Conservation (phyloP, 441 rosid genomes). For the Syzygium syzygioides region DNA sequence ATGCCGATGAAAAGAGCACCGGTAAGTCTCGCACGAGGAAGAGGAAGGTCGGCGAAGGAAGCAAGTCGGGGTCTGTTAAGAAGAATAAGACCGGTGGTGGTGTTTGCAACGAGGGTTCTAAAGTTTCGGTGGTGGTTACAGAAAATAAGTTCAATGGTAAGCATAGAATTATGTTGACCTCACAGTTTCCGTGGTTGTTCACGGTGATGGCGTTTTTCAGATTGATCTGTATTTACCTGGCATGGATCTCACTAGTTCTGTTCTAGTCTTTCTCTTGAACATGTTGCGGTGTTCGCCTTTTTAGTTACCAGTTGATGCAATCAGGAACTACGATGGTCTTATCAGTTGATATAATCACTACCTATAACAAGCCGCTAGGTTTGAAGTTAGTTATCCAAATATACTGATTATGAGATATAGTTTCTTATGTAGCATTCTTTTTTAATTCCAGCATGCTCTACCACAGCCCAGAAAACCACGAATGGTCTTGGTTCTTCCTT, state of each 20-base stretch:
- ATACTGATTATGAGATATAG: not conserved
- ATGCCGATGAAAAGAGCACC: slow-evolving; percentile 15
- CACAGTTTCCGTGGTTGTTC: not conserved
- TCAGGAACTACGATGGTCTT: not conserved
- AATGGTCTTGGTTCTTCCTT: slow-evolving; percentile 30
- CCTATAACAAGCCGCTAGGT: not conserved
- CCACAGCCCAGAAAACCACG: slow-evolving; percentile 43
- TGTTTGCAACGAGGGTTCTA: slow-evolving; percentile 22
- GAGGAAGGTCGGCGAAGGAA: slow-evolving; percentile 42
- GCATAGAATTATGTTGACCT: slow-evolving; percentile 7
- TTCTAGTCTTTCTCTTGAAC: not conserved
- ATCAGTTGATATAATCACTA: not conserved
- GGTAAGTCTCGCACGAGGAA: slow-evolving; percentile 32
- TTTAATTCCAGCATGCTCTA: slow-evolving; percentile 7
- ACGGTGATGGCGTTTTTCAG: not conserved
- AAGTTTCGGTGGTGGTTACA: slow-evolving; percentile 36
- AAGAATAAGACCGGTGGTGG: slow-evolving; percentile 34
- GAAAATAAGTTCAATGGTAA: slow-evolving; percentile 37
- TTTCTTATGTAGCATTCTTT: slow-evolving; percentile 1
- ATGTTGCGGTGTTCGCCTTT: not conserved
- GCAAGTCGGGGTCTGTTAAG: slow-evolving; percentile 35
- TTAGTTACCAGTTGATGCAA: not conserved
- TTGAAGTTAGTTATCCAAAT: not conserved
- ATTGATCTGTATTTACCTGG: not conserved
- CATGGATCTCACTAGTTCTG: not conserved